Evolutionary conservation across 495 filamentous ascomycete genomes (phyloP).

Genomic region (Aspergillus taichungensis): DNA sequence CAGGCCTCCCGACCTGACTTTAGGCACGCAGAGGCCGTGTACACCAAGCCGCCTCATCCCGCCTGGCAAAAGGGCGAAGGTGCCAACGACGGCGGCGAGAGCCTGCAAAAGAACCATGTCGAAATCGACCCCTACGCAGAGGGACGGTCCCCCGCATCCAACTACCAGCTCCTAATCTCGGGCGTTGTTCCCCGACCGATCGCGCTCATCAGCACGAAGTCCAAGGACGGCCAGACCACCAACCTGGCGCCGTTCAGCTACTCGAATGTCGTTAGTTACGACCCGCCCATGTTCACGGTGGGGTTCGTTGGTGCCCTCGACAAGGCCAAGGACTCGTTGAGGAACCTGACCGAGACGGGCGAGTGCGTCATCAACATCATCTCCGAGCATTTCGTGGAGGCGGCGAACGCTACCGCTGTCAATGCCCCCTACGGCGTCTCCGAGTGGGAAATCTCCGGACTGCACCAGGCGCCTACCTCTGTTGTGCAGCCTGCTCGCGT

Average conservation of each 20-base stretch:
- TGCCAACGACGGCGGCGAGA: slow-evolving; percentile 52
- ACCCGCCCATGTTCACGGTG: slow-evolving; percentile 82
- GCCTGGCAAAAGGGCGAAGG: slow-evolving; percentile 73
- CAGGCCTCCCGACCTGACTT: slow-evolving; percentile 69
- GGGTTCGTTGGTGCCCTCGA: slow-evolving; percentile 51
- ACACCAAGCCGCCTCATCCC: slow-evolving; percentile 64
- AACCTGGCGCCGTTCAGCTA: slow-evolving; percentile 90
- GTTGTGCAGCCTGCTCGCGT: slow-evolving; percentile 67
- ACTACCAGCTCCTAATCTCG: slow-evolving; percentile 91
- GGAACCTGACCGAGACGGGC: slow-evolving; percentile 57
- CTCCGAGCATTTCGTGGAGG: slow-evolving; percentile 75
- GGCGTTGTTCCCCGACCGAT: slow-evolving; percentile 78
- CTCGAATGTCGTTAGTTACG: slow-evolving; percentile 74
- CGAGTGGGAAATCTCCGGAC: slow-evolving; percentile 74
- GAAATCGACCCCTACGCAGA: slow-evolving; percentile 75
- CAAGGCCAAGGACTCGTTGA: slow-evolving; percentile 65
- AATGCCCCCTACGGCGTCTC: slow-evolving; percentile 70
- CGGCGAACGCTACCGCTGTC: slow-evolving; percentile 70
- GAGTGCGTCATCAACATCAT: slow-evolving; percentile 86
- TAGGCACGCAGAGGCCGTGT: slow-evolving; percentile 42
- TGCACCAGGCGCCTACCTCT: slow-evolving; percentile 60
- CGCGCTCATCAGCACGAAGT: slow-evolving; percentile 53
- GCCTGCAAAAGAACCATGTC: slow-evolving; percentile 53
- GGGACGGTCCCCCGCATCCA: slow-evolving; percentile 56
- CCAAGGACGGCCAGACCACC: slow-evolving; percentile 46